These are phyloP conservation scores for Phlebiopsis gigantea DNA, from an alignment of 768 basidiomycete genomes.

Conservation along the genomic window DNA sequence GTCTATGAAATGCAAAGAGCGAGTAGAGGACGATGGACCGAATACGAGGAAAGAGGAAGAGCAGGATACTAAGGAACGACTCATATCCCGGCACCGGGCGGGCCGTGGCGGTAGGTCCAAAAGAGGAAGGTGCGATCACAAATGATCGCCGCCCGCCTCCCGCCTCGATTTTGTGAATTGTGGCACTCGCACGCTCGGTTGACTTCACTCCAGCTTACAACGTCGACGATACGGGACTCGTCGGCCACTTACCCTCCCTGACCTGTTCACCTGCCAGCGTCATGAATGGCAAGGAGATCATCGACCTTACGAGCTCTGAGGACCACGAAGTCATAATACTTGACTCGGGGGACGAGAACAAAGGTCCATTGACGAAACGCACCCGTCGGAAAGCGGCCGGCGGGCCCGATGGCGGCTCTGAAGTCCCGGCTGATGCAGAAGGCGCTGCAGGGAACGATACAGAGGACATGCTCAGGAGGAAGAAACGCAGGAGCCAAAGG, in stretches of 20 bases:
- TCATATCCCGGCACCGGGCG: not conserved
- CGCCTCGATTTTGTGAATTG: not conserved
- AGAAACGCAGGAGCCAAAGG: slow-evolving; percentile 9
- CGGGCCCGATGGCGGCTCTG: not conserved
- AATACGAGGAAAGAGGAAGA: not conserved
- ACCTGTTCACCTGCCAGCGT: not conserved
- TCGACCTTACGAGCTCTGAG: slow-evolving; percentile 20
- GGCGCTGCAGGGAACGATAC: not conserved
- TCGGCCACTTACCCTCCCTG: not conserved
- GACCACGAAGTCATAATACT: slow-evolving; percentile 17
- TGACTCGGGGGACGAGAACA: slow-evolving; percentile 13
- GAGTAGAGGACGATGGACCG: not conserved
- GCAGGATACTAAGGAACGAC: not conserved
- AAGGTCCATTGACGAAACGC: not conserved
- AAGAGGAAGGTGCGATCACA: not conserved
- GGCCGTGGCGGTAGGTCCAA: not conserved
- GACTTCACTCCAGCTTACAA: not conserved
- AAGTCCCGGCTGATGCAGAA: too few species aligned
- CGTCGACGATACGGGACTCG: not conserved
- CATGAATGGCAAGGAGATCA: slow-evolving; percentile 14
- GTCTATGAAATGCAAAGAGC: not conserved
- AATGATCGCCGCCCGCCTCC: not conserved
- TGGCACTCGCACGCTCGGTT: not conserved
- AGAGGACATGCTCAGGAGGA: slow-evolving; percentile 8
- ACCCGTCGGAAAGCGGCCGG: not conserved